These are phyloP conservation scores for Sclerotinia trifoliorum DNA, from an alignment of 2,329 filamentous ascomycete species.

Conservation along the genomic window DNA sequence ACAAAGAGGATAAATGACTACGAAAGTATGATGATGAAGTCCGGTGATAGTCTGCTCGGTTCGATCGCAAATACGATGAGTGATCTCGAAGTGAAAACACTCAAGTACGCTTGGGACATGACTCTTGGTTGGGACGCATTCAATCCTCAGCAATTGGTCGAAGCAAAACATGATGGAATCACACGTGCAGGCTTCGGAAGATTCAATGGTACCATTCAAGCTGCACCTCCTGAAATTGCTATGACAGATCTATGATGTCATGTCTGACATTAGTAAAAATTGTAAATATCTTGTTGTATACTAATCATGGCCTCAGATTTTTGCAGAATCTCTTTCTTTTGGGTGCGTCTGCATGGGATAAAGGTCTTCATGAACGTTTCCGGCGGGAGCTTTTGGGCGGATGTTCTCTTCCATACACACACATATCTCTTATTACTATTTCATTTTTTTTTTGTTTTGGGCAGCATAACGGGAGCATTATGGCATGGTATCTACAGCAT, in stretches of 20 bases:
- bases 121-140: conserved; percentile 29
- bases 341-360: not conserved
- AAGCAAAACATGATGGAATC: conserved; percentile 34
- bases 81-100: conserved; percentile 28
- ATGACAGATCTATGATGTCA: not conserved
- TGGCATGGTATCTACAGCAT: not conserved
- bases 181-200: conserved; percentile 33
- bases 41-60: conserved; percentile 32
- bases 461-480: not conserved
- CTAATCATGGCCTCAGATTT: not conserved
- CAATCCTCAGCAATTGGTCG: conserved; percentile 21
- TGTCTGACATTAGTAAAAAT: not conserved
- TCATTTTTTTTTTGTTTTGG: not conserved
- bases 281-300: not conserved
- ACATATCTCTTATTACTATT: conserved; percentile 1
- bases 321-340: not conserved
- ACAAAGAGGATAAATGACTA: conserved; percentile 34
- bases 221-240: not conserved
- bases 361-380: not conserved
- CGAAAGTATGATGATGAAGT: conserved; percentile 38
- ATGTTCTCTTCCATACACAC: not conserved
- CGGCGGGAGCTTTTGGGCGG: not conserved
- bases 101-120: conserved; percentile 37
- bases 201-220: conserved; percentile 36
- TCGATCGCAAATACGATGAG: conserved; percentile 35